Base-by-base conservation (phyloP, 352 stramenopile genomes). In the Phytophthora pistaciae region DNA sequence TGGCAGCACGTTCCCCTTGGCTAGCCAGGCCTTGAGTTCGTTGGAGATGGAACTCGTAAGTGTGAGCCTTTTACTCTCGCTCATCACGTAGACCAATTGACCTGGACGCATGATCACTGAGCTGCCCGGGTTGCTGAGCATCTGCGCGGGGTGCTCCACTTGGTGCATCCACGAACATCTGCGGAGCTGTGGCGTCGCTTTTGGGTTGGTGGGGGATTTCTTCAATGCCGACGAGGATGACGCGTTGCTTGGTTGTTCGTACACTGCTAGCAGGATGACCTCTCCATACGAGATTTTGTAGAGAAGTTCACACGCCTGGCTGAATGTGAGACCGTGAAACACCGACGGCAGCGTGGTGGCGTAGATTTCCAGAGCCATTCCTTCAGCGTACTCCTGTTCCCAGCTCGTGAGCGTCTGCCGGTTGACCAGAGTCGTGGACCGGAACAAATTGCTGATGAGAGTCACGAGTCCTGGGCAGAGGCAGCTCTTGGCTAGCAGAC, bases 61-160 rank as follows among this genome's bases (percentile, higher is more conserved):
- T 13, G 79, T 86, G 27, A 91, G 67, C 25, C 81, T 85, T 65
- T 88, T 88, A 65, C 80, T 91, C 55, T 92, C 84, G 44, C 84
- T 91, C 63, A 92, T 70, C 33, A 92, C 73, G 67, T 92, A 92
- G 21, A 92, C 80, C 49, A 90, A 78, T 57, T 91, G 82, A 2
- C 77, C 79, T 2, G 68, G 33, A 9, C 46, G 56, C 60, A 92
- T 82, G 21, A 75, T 40, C 10, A 90, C 67, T 5, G 77, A 84
- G 42, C 66, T 77, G 3, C 84, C 82, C 5, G 84, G 84, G 38
- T 92, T 92, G 50, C 83, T 84, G 21, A 85, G 27, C 77, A 78
- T 78, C 33, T 66, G 62, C n/a, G 74, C 42, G 4, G 42, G 46
- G 44, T 70, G 53, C 18, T 73, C 62, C 7, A 53, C 44, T 66